Evolutionary conservation across 441 rosid species (phyloP), one percentile per base, ranked within the genome.

Genomic region (Croton setiger): DNA sequence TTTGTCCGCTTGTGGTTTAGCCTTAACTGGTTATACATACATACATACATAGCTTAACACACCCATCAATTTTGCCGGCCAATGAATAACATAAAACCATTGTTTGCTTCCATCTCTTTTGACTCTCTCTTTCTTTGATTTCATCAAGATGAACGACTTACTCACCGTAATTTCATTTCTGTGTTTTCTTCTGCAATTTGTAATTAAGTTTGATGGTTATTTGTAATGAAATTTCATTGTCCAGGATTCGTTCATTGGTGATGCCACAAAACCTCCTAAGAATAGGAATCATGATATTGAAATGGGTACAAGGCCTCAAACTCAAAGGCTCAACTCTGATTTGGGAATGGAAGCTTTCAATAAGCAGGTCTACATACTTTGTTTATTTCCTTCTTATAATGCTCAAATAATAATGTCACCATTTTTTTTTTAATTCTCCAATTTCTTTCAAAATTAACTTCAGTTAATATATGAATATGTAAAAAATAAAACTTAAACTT

Each of bases 301-400:
- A 78, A 88, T 88, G 94, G 90, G 94, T 63, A 48, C 27, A 49
- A 80, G 36, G 56, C 63, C n/a, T n/a, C n/a, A n/a, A n/a, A n/a
- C 39, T 69, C 73, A 87, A 0, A 71, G 78, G 63, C 75, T 79
- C 68, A 84, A 70, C 80, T 78, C 90, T 0, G 89, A 88, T 61
- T 67, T 78, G 82, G 94, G 89, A 75, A 81, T 86, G 82, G 88
- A 85, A 63, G 77, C 84, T 76, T 88, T 88, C 81, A 76, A 84
- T 69, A 85, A 81, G 79, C 90, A 86, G 90, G 91, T n/a, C n/a
- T n/a, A n/a, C n/a, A n/a, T n/a, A n/a, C n/a, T n/a, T n/a, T n/a
- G n/a, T n/a, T n/a, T n/a, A n/a, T n/a, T n/a, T n/a, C n/a, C n/a
- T n/a, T n/a, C n/a, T n/a, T n/a, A n/a, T n/a, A n/a, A n/a, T n/a